Evolutionary conservation across 2,329 filamentous ascomycete species (phyloP), one percentile per base, ranked within the genome.

Genomic region (Orbilia oligospora): DNA sequence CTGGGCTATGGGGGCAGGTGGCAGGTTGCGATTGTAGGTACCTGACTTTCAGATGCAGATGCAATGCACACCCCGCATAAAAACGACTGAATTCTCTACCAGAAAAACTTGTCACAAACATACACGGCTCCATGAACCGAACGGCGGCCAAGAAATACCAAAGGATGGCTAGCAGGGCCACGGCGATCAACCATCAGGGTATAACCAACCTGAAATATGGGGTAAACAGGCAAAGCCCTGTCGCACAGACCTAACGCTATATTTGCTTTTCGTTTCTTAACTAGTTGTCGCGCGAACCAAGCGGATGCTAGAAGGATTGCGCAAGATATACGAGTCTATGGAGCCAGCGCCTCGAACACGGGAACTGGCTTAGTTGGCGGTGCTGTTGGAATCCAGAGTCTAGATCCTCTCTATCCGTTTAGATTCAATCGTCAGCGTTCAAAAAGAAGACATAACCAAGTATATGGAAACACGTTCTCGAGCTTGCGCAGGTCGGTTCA

Each of bases 241-340:
- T 76, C 46, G 49, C 65, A 76, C 72, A 70, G 64, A 56, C 55
- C 56, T 48, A 44, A 36, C 41, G 10, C 44, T 61, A 71, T 77
- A 77, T 68, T 77, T 77, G 67, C 73, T 77, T 77, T 77, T 77
- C 61, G 44, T 27, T 20, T 8, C 22, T 12, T 27, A 48, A n/a
- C n/a, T 67, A 14, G 51, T 27, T 30, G 27, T 18, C 61, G 70
- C 67, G 72, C 72, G 61, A 67, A 71, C 70, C 61, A 58, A 71
- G 48, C 72, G 48, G 72, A 16, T 71, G 66, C 67, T 58, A 44
- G 64, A 38, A 24, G 55, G 63, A 77, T 77, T 71, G 68, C 73
- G 73, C 73, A 71, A 77, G 53, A 58, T 36, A 36, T 58, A 58
- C 53, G 30, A 58, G n/a, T 38, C 18, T 30, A 58, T 38, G 30